phyloP scores from a whole-genome alignment of 2,329 filamentous ascomycete species.

The Thermomyces lanuginosus region DNA sequence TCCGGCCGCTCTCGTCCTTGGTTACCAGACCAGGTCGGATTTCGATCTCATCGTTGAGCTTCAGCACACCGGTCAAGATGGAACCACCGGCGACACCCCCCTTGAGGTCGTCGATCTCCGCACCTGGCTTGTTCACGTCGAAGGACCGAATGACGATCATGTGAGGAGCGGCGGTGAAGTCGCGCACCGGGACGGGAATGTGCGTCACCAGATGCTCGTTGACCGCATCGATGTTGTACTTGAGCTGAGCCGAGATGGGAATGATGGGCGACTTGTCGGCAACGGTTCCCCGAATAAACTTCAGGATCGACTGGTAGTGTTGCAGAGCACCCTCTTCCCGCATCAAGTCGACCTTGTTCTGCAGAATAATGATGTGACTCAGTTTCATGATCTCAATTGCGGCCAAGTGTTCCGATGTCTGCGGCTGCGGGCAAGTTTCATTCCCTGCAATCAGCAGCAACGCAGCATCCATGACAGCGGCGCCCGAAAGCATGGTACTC shows the following conservation, averaged over 20 bases:
- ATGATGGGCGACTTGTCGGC: conserved; percentile 91
- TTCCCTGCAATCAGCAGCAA: conserved; percentile 93
- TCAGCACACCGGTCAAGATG: conserved; percentile 91
- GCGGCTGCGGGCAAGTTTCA: conserved; percentile 93
- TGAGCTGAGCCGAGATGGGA: conserved; percentile 91
- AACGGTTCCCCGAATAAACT: conserved; percentile 95
- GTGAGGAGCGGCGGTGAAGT: conserved; percentile 82
- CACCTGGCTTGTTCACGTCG: conserved; percentile 98
- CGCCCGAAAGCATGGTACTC: conserved; percentile 99
- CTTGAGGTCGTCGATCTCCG: conserved; percentile 95
- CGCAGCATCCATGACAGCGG: conserved; percentile 97
- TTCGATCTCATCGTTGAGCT: conserved; percentile 95
- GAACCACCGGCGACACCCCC: conserved; percentile 95
- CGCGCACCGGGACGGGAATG: conserved; percentile 78
- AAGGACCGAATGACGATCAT: conserved; percentile 99
- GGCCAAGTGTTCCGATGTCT: conserved; percentile 96
- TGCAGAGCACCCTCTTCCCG: conserved; percentile 82
- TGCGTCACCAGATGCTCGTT: conserved; percentile 91
- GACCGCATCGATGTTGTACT: conserved; percentile 98
- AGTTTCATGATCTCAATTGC: conserved; percentile 99
- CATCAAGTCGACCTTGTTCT: conserved; percentile 99
- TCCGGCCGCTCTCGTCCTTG: conserved; percentile 80
- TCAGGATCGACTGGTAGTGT: conserved; percentile 93
- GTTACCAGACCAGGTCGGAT: conserved; percentile 97
- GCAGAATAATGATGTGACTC: conserved; percentile 96